Conservation (phyloP, 2,329 filamentous ascomycete species). For the Albifimbria verrucaria region DNA sequence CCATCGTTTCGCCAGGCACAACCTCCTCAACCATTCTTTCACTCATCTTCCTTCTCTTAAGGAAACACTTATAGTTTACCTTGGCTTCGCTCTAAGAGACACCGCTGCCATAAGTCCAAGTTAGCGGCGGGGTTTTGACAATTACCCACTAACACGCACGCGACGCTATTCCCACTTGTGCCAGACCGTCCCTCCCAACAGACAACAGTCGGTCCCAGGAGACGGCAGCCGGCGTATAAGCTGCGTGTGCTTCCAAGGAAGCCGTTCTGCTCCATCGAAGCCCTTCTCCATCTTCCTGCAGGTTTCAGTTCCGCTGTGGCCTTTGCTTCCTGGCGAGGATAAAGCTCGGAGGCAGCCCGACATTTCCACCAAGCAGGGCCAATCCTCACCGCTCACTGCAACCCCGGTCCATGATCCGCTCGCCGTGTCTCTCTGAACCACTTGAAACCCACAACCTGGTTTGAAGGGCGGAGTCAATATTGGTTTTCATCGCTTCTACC, state of each 20-base stretch:
- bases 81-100: not conserved
- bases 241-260: not conserved
- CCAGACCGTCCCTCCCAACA: not conserved
- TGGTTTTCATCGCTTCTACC: not conserved
- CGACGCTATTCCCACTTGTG: not conserved
- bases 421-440: not conserved
- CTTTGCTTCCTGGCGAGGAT: not conserved
- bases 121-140: not conserved
- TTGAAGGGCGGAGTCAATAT: not conserved
- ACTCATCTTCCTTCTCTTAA: too few species aligned
- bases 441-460: not conserved
- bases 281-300: not conserved
- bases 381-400: not conserved
- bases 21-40: not conserved
- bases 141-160: not conserved
- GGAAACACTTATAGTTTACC: too few species aligned
- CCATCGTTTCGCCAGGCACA: too few species aligned
- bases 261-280: too few species aligned
- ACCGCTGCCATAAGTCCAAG: not conserved
- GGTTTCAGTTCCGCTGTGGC: not conserved
- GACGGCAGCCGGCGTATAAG: not conserved
- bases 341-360: not conserved
- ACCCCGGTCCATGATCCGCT: not conserved
- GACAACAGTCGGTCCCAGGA: not conserved
- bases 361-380: not conserved